phyloP scores from a whole-genome alignment of 257 asterid species.

The Gentiana macrophylla region DNA sequence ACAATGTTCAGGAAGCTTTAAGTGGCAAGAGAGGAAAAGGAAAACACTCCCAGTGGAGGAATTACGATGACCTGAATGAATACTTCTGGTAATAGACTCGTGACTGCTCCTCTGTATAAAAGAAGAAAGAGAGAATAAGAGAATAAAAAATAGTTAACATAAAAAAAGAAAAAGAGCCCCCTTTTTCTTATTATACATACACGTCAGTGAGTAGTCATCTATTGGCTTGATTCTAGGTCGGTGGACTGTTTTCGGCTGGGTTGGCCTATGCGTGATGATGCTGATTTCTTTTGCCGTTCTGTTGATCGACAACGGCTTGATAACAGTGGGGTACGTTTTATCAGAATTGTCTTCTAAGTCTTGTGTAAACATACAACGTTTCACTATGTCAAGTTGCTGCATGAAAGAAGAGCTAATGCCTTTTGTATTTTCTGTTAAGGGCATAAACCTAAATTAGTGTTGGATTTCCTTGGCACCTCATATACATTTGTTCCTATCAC shows the following conservation, averaged over 20 bases:
- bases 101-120: no score
- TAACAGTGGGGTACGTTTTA: slow-evolving; percentile 50
- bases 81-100: slow-evolving; percentile 60
- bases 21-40: slow-evolving; percentile 73
- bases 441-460: background rate
- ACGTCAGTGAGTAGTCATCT: slow-evolving; percentile 7
- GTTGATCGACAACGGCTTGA: slow-evolving; percentile 34
- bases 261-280: slow-evolving; percentile 99
- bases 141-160: no score
- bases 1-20: slow-evolving; percentile 62
- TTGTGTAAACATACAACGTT: background rate
- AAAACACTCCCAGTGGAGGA: slow-evolving; percentile 95
- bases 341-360: background rate
- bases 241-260: slow-evolving; percentile 94
- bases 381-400: background rate
- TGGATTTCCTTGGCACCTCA: no score
- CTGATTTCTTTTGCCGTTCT: slow-evolving; percentile 76
- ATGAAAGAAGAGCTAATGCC: background rate
- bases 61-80: slow-evolving; percentile 89
- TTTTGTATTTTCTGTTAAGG: background rate
- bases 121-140: no score
- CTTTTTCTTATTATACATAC: no score
- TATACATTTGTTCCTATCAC: background rate
- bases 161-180: no score
- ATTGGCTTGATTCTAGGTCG: slow-evolving; percentile 40